Percentiles rank a stretch among this genome's conserved stretches.
phyloP scores from a whole-genome alignment of 768 basidiomycete species.

The Leccinum olivaceopallidum region DNA sequence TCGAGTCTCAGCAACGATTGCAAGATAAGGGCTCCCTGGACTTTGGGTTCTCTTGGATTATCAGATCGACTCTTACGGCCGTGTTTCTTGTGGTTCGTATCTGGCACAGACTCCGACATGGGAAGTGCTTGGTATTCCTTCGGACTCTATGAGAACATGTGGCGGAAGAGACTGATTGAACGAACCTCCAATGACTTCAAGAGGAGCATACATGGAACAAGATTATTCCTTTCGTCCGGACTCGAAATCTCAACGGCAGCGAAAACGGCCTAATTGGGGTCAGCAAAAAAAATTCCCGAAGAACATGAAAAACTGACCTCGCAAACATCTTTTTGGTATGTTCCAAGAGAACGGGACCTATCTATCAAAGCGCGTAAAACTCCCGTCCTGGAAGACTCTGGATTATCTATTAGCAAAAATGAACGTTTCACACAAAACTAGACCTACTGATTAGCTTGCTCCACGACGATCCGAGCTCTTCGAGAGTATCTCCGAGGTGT shows the following conservation, averaged over 20 bases:
- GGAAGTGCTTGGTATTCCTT: slow-evolving; percentile 26
- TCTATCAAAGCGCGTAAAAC: slow-evolving; percentile 78
- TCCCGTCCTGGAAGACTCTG: slow-evolving; percentile 56
- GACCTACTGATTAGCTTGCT: slow-evolving; percentile 70
- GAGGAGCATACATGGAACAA: slow-evolving; percentile 70
- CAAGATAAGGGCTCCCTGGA: slow-evolving; percentile 83
- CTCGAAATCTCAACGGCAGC: slow-evolving; percentile 57
- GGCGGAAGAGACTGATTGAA: not conserved
- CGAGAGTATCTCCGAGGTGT: slow-evolving; percentile 54
- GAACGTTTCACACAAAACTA: not conserved
- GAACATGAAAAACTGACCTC: slow-evolving; percentile 47
- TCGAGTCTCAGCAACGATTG: slow-evolving; percentile 78
- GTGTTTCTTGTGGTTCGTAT: slow-evolving; percentile 14
- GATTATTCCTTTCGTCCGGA: slow-evolving; percentile 46
- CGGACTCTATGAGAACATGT: slow-evolving; percentile 4
- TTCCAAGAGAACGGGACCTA: slow-evolving; percentile 50
- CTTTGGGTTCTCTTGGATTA: slow-evolving; percentile 59
- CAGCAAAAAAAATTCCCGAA: slow-evolving; percentile 1
- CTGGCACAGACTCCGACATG: slow-evolving; percentile 9
- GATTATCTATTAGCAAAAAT: slow-evolving; percentile 4
- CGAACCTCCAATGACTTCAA: slow-evolving; percentile 52
- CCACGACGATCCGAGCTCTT: slow-evolving; percentile 62
- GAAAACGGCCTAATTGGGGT: slow-evolving; percentile 51
- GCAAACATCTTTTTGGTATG: slow-evolving; percentile 48
- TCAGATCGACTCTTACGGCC: slow-evolving; percentile 19